Conservation (phyloP, 148 eudicot species). For the Drosera capensis region DNA sequence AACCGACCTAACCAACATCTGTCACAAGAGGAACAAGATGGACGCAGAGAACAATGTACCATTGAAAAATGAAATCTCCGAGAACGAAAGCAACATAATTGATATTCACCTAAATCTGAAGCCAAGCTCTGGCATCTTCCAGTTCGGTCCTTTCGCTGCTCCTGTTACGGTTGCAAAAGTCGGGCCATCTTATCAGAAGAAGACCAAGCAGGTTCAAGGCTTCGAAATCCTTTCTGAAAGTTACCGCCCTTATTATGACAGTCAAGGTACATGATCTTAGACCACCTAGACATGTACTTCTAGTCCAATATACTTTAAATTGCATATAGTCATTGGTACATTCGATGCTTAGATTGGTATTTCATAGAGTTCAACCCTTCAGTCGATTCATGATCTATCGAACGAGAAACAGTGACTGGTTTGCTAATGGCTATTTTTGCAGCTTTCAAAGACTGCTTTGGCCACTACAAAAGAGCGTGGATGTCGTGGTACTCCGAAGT, state of each 20-base stretch:
- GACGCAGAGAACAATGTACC: conserved; percentile 1
- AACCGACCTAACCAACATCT: conserved; percentile 48
- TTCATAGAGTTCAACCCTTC: too few relatives aligned
- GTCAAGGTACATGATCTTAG: conserved; percentile 48
- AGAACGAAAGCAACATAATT: not conserved
- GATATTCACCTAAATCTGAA: not conserved
- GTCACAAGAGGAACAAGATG: conserved; percentile 34
- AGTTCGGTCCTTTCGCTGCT: conserved; percentile 76
- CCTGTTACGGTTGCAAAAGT: conserved; percentile 31
- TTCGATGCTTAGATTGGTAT: too few relatives aligned
- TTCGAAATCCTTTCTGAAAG: conserved; percentile 23
- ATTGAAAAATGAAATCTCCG: not conserved
- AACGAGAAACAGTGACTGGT: not conserved
- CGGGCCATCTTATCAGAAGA: conserved; percentile 17
- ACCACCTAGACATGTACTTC: not conserved
- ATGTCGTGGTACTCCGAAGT: conserved; percentile 75
- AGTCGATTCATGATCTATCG: too few relatives aligned
- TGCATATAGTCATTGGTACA: too few relatives aligned
- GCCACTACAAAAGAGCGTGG: conserved; percentile 84
- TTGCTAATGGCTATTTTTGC: conserved; percentile 20
- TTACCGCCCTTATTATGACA: conserved; percentile 20
- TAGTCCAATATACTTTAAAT: too few relatives aligned
- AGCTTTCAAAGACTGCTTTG: conserved; percentile 71
- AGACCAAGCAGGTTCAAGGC: conserved; percentile 24
- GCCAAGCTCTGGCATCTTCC: conserved; percentile 21